Base-by-base conservation (phyloP, 805 yeast species). In the Pichia pseudocactophila region DNA sequence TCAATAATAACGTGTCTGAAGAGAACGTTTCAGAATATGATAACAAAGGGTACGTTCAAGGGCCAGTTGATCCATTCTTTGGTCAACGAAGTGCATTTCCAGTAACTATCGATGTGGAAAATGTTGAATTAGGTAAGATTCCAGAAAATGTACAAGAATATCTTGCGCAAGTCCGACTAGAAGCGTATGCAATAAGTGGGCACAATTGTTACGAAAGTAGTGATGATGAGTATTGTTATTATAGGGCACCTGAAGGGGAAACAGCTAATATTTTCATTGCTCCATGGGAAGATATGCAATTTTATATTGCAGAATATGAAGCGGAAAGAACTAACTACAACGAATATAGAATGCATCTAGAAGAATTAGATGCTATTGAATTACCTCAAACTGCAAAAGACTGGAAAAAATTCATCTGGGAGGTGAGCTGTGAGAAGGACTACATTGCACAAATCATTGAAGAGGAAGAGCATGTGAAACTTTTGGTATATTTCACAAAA, bases 331-430 rank as follows among this genome's bases (percentile, higher is more conserved):
- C 39, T 3, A 41, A 44, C 9, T 59, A 59, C 37, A 31, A 36
- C 2, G 44, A 38, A 2, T 58, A 40, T 33, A 47, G 61, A 33
- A 35, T 42, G 5, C 36, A 43, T 2, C 34, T 58, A 32, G 43
- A 48, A 7, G 63, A 56, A 18, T 15, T 55, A 5, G 59, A 58
- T 42, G 60, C 58, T 5, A 47, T 53, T 16, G 66, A 64, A 16
- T 54, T 62, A 13, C 74, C 73, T 2, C 22, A 41, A 11, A 62
- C 68, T 3, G 58, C 60, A 17, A 58, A 63, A 32, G 56, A 62
- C 13, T 73, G 78, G 78, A 69, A 69, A 43, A 50, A 51, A 8
- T 65, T 61, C 42, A 53, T 70, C 2, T 57, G 61, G 41, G 53
- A 59, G 15, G 57, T 60, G 16, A 48, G 50, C 8, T 73, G 74